Base-by-base conservation (phyloP, 495 filamentous ascomycete species). In the Hypoxylon perforatum region DNA sequence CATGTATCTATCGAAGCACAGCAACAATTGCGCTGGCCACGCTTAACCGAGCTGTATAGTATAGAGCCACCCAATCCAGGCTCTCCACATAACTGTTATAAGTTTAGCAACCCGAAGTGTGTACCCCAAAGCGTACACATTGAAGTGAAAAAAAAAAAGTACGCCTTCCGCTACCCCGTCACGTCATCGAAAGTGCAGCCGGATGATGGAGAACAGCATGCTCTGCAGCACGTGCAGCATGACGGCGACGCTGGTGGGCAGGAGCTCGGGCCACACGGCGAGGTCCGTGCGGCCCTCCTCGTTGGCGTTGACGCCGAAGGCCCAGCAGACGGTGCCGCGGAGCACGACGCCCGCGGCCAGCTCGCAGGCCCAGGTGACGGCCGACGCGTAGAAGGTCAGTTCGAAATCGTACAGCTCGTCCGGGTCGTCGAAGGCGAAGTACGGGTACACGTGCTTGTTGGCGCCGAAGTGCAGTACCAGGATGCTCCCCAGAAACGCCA, bases 181-280 rank as follows among this genome's bases (percentile, higher is more conserved):
- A 82, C 46, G 55, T 80, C 65, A 82, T 61, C 78, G 77, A 76
- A 89, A 89, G 62, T 82, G 79, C 64, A 89, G 70, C 60, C 86
- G 79, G 21, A 87, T 82, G 66, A 89, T 88, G 18, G 84, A 84
- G 66, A 89, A 87, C 18, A 89, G 52, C 87, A 89, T 89, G 63
- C 88, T 89, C 75, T 88, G 86, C 73, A 88, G 68, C 22, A 89
- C 87, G 61, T 89, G 87, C 67, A 89, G 76, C 76, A 84, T 84
- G 12, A 88, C 86, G 8, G 83, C 84, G 19, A 88, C 79, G 39
- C 82, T 82, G 28, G 86, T 88, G 9, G 86, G 86, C 47, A 89
- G 70, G 54, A 89, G 67, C 77, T 88, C 87, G 7, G 87, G 86
- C 80, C 85, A 88, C 51, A 81, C 82, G 0, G 78, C 78, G 61